Conservation (phyloP, 768 basidiomycete genomes). For the Filobasidium wieringae region DNA sequence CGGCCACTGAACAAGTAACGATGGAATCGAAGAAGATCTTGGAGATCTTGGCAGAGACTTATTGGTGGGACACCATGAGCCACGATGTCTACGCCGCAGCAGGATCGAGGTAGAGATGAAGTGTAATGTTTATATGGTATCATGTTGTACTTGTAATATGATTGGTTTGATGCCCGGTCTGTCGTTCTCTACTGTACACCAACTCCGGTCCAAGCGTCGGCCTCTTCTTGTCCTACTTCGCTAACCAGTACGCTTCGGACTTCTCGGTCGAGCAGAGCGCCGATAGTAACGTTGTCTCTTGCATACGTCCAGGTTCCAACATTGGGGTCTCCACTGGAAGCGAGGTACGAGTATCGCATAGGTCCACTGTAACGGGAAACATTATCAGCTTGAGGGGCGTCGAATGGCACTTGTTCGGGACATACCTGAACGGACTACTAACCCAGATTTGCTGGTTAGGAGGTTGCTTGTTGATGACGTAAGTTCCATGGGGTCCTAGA, state of each 20-base stretch:
- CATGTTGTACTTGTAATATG: neutral
- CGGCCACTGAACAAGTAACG: neutral
- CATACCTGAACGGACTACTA: slow-evolving; percentile 26
- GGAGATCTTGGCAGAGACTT: neutral
- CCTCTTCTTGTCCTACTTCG: slow-evolving; percentile 15
- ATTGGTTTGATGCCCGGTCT: neutral
- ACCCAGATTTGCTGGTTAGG: slow-evolving; percentile 39
- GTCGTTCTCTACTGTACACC: slow-evolving; percentile 17
- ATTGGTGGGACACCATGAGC: neutral
- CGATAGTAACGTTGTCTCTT: slow-evolving; percentile 22
- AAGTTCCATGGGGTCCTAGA: slow-evolving; percentile 35
- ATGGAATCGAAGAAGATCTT: neutral
- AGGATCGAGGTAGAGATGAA: neutral
- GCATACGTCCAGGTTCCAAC: slow-evolving; percentile 27
- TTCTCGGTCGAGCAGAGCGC: slow-evolving; percentile 26
- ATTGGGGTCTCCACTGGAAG: neutral
- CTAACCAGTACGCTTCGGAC: slow-evolving; percentile 20
- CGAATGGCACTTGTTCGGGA: neutral
- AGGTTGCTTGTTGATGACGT: slow-evolving; percentile 39
- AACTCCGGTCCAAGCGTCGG: slow-evolving; percentile 20
- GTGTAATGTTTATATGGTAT: too few species aligned
- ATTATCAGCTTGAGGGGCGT: neutral
- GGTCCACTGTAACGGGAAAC: slow-evolving; percentile 20
- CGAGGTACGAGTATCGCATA: slow-evolving; percentile 25
- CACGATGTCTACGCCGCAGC: neutral